These are phyloP conservation scores for Aspergillus chevalieri DNA, from an alignment of 2,329 filamentous ascomycete genomes.

Conservation along the genomic window DNA sequence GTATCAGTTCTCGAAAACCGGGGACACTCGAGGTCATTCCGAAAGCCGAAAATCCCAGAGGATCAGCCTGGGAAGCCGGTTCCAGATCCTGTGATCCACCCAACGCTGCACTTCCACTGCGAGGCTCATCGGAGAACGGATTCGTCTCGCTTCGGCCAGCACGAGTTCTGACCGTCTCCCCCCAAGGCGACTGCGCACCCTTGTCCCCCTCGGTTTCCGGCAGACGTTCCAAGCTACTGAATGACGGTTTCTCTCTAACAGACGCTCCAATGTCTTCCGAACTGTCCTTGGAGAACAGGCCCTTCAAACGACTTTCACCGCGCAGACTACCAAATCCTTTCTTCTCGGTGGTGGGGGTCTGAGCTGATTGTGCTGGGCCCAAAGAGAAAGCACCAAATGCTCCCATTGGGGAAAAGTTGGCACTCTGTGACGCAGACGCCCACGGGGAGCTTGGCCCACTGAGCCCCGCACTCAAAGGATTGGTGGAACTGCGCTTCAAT, in stretches of 20 bases:
- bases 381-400: conserved; percentile 89
- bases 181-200: conserved; percentile 47
- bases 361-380: conserved; percentile 40
- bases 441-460: conserved; percentile 51
- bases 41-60: conserved; percentile 55
- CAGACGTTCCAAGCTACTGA: conserved; percentile 49
- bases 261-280: conserved; percentile 55
- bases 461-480: conserved; percentile 47
- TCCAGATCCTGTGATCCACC: conserved; percentile 69
- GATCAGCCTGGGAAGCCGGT: conserved; percentile 46
- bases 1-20: conserved; percentile 53
- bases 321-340: conserved; percentile 61
- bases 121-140: conserved; percentile 45
- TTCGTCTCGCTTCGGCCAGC: conserved; percentile 45
- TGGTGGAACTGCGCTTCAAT: conserved; percentile 52
- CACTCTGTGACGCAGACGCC: conserved; percentile 54
- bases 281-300: conserved; percentile 72
- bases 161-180: conserved; percentile 42
- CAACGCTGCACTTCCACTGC: conserved; percentile 60
- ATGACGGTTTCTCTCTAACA: conserved; percentile 51
- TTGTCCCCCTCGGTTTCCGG: conserved; percentile 46
- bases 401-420: conserved; percentile 67
- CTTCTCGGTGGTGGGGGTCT: conserved; percentile 61
- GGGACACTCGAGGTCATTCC: conserved; percentile 54
- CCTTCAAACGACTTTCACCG: conserved; percentile 78